These are phyloP conservation scores for Leptodontidium sp. DNA, from an alignment of 2,329 filamentous ascomycete genomes.

Conservation along the genomic window DNA sequence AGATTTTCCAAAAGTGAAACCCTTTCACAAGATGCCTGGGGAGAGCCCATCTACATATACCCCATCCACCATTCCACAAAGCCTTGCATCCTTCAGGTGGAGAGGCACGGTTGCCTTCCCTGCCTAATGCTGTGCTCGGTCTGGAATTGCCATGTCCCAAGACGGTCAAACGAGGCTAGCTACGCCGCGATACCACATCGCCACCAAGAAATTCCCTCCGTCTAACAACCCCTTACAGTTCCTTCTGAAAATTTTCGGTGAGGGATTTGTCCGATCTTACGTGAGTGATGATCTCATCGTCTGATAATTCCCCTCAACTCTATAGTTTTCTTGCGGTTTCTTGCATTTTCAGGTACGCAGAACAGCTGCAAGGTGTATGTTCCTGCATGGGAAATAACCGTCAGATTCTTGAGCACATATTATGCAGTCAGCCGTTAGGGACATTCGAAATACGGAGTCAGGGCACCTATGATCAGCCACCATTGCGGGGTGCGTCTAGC, in stretches of 20 bases:
- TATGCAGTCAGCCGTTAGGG: background rate
- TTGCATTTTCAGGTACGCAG: no score
- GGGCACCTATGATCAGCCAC: background rate
- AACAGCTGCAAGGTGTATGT: no score
- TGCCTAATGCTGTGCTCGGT: background rate
- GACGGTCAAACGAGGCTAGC: background rate
- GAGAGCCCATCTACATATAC: background rate
- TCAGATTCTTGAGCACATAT: background rate
- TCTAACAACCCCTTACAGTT: no score
- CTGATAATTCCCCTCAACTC: no score
- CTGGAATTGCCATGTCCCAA: background rate
- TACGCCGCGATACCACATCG: constrained; percentile 9
- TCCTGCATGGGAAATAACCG: background rate
- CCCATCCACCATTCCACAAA: background rate
- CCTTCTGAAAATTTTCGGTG: background rate
- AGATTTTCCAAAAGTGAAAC: background rate
- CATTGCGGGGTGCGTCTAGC: background rate
- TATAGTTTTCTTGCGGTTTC: no score
- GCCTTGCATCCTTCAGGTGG: background rate
- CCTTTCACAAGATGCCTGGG: background rate
- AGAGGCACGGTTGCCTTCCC: background rate
- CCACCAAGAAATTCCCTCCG: background rate
- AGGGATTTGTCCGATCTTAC: background rate
- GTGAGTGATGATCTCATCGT: background rate
- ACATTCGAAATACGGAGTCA: background rate